A percentile compares a stretch with the other conserved stretches of the same genome.
phyloP scores from a whole-genome alignment of 2,329 filamentous ascomycete species.

The Plenodomus lindquistii region DNA sequence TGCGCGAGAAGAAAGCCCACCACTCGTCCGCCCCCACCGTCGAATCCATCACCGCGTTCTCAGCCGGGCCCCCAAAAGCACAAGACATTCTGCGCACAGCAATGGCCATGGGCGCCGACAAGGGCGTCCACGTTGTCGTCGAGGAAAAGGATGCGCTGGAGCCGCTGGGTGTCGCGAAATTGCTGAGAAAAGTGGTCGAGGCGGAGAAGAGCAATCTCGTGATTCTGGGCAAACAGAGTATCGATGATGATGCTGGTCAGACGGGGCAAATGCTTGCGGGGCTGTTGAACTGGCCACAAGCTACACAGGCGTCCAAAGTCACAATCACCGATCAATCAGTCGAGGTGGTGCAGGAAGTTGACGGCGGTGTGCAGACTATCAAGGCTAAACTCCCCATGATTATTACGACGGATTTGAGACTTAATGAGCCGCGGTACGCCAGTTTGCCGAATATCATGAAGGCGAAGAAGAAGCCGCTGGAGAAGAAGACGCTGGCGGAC shows the following conservation, averaged over 20 bases:
- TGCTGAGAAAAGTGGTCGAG: slow-evolving; percentile 78
- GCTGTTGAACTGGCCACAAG: slow-evolving; percentile 88
- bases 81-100: slow-evolving; percentile 90
- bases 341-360: slow-evolving; percentile 86
- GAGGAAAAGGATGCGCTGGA: slow-evolving; percentile 73
- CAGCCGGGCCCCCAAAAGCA: slow-evolving; percentile 84
- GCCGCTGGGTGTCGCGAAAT: slow-evolving; percentile 87
- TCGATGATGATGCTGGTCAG: slow-evolving; percentile 94
- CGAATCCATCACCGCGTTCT: slow-evolving; percentile 87
- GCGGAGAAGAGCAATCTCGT: slow-evolving; percentile 89
- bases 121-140: slow-evolving; percentile 75
- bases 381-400: slow-evolving; percentile 85
- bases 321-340: slow-evolving; percentile 72
- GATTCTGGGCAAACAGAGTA: slow-evolving; percentile 95
- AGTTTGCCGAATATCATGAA: slow-evolving; percentile 99
- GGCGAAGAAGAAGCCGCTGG: slow-evolving; percentile 99
- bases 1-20: slow-evolving; percentile 76
- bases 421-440: slow-evolving; percentile 95
- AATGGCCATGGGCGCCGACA: slow-evolving; percentile 98
- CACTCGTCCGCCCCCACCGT: slow-evolving; percentile 53
- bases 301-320: slow-evolving; percentile 88
- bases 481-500: slow-evolving; percentile 86
- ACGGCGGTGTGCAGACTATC: slow-evolving; percentile 92
- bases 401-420: slow-evolving; percentile 88
- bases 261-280: slow-evolving; percentile 98